These are phyloP conservation scores for Persicaria maculosa DNA, from an alignment of 148 eudicot species.

Conservation along the genomic window DNA sequence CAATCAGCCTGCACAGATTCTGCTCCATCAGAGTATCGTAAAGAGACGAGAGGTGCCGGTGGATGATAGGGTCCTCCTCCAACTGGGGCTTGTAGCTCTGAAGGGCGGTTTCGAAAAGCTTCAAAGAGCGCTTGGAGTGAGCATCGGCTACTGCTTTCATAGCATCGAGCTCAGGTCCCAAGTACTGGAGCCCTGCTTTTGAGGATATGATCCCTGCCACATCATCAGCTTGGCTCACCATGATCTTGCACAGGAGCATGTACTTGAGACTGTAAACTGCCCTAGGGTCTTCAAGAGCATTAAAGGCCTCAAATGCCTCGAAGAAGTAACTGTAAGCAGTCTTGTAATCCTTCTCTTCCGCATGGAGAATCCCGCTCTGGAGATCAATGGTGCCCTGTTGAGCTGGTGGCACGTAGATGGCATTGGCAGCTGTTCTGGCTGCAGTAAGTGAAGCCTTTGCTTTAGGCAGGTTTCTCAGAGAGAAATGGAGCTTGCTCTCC, in stretches of 20 bases:
- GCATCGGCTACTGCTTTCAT: slow-evolving; percentile 52
- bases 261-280: slow-evolving; percentile 45
- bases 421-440: slow-evolving; percentile 47
- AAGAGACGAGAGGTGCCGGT: slow-evolving; percentile 37
- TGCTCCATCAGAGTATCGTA: slow-evolving; percentile 45
- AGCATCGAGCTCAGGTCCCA: slow-evolving; percentile 47
- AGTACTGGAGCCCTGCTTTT: slow-evolving; percentile 41
- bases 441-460: slow-evolving; percentile 52
- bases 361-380: slow-evolving; percentile 44
- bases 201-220: slow-evolving; percentile 44
- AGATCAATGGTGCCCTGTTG: slow-evolving; percentile 46
- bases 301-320: slow-evolving; percentile 47
- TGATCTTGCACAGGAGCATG: slow-evolving; percentile 43
- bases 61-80: slow-evolving; percentile 45
- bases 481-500: slow-evolving; percentile 45
- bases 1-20: slow-evolving; percentile 42
- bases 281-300: slow-evolving; percentile 44
- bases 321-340: slow-evolving; percentile 40
- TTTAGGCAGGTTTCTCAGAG: slow-evolving; percentile 43
- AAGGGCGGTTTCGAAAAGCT: slow-evolving; percentile 36
- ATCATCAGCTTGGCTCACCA: slow-evolving; percentile 53
- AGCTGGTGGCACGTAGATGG: slow-evolving; percentile 47
- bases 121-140: slow-evolving; percentile 38
- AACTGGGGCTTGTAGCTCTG: slow-evolving; percentile 34
- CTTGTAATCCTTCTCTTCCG: slow-evolving; percentile 45